A percentile compares a stretch with the other conserved stretches of the same genome.
These are phyloP conservation scores for Rhizophora mangle DNA, from an alignment of 345 rosid genomes.

Conservation along the genomic window DNA sequence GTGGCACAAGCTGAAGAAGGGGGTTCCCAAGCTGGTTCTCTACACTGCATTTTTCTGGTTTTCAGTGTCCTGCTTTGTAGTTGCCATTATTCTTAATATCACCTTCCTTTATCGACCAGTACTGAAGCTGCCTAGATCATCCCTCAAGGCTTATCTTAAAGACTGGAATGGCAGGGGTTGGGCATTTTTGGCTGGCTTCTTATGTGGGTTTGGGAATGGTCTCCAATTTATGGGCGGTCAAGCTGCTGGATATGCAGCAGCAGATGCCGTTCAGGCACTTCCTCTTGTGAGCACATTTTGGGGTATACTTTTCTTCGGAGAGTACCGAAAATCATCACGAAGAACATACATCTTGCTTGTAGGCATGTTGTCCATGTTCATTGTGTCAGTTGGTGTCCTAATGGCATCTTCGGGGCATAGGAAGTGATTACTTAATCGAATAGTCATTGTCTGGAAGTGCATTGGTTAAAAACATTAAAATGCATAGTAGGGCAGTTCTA, in stretches of 20 bases:
- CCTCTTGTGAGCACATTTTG: conserved; percentile 94
- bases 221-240: conserved; percentile 95
- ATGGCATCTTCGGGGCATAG: conserved; percentile 86
- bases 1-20: conserved; percentile 65
- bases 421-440: conserved; percentile 34
- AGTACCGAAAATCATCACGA: conserved; percentile 70
- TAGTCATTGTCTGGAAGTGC: not conserved
- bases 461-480: not conserved
- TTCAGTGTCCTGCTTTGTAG: conserved; percentile 57
- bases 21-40: conserved; percentile 67
- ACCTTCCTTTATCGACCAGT: conserved; percentile 65
- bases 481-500: not conserved
- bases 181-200: conserved; percentile 80
- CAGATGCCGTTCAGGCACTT: conserved; percentile 92
- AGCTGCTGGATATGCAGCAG: conserved; percentile 94
- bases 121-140: conserved; percentile 56
- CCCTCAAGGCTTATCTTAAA: conserved; percentile 63
- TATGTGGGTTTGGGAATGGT: conserved; percentile 87
- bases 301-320: conserved; percentile 85
- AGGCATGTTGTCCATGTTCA: conserved; percentile 68
- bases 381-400: conserved; percentile 68
- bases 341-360: conserved; percentile 65
- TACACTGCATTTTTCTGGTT: conserved; percentile 85
- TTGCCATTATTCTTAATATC: conserved; percentile 62
- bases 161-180: conserved; percentile 89